Conservation (phyloP, 2,329 filamentous ascomycete species). For the Stachybotrys elegans region DNA sequence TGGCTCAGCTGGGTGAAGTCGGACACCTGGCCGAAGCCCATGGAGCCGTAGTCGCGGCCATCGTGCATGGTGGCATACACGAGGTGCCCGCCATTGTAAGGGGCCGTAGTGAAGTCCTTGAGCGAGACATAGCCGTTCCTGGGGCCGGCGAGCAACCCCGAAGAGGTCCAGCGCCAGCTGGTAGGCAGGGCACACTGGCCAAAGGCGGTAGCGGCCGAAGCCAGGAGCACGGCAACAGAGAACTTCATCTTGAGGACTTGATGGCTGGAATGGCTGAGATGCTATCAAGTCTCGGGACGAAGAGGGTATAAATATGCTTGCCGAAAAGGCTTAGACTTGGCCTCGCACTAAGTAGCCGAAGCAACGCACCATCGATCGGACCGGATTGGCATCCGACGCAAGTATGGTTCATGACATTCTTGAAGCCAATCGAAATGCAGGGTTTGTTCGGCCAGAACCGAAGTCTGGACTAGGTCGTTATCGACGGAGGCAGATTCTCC, state of each 20-base stretch:
- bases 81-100: conserved; percentile 52
- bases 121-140: conserved; percentile 19
- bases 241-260: conserved; percentile 1
- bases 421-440: too few species aligned
- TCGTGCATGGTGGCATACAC: conserved; percentile 52
- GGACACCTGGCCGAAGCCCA: conserved; percentile 49
- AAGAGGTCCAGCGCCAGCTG: conserved; percentile 1
- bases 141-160: not conserved
- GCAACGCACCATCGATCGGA: too few species aligned
- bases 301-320: too few species aligned
- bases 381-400: too few species aligned
- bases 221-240: not conserved
- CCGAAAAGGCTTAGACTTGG: too few species aligned
- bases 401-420: too few species aligned
- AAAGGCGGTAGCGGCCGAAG: conserved; percentile 1
- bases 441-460: too few species aligned
- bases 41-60: conserved; percentile 45
- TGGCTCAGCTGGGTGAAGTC: conserved; percentile 48
- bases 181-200: conserved; percentile 2
- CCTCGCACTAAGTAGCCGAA: too few species aligned
- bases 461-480: too few species aligned
- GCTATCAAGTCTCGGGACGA: too few species aligned
- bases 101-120: conserved; percentile 55
- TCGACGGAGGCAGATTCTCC: too few species aligned
- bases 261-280: too few species aligned